These are phyloP conservation scores for Botrytis fragariae DNA, from an alignment of 2,329 filamentous ascomycete species.

Conservation along the genomic window DNA sequence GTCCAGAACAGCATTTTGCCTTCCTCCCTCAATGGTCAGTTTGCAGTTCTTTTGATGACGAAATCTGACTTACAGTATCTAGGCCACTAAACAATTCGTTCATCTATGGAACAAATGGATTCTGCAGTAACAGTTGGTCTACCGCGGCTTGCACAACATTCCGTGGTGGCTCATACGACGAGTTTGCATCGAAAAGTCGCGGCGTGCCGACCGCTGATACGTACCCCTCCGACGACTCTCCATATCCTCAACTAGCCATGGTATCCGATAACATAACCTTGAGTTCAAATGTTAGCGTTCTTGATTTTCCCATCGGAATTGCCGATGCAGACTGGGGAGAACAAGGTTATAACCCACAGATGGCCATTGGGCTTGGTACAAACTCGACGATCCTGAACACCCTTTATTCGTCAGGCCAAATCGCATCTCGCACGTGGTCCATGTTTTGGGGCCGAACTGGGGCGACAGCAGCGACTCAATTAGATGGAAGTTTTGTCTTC, in stretches of 20 bases:
- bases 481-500: constrained; percentile 1
- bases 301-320: constrained; percentile 4
- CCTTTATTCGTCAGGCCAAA: background rate
- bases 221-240: background rate
- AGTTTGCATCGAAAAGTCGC: constrained; percentile 8
- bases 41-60: background rate
- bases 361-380: constrained; percentile 14
- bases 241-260: background rate
- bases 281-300: constrained; percentile 1
- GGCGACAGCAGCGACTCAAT: background rate
- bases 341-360: constrained; percentile 15
- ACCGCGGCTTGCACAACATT: constrained; percentile 5
- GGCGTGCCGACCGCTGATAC: background rate
- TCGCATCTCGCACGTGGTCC: constrained; percentile 14
- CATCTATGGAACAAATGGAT: constrained; percentile 7
- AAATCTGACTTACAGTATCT: background rate
- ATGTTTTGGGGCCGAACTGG: constrained; percentile 16
- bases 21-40: background rate
- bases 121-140: background rate
- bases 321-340: constrained; percentile 11
- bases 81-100: constrained; percentile 17
- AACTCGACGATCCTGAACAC: constrained; percentile 12
- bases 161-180: background rate
- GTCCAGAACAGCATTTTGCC: background rate
- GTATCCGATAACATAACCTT: background rate